These are phyloP conservation scores for Saturnispora sekii DNA, from an alignment of 805 yeast genomes.

Conservation along the genomic window DNA sequence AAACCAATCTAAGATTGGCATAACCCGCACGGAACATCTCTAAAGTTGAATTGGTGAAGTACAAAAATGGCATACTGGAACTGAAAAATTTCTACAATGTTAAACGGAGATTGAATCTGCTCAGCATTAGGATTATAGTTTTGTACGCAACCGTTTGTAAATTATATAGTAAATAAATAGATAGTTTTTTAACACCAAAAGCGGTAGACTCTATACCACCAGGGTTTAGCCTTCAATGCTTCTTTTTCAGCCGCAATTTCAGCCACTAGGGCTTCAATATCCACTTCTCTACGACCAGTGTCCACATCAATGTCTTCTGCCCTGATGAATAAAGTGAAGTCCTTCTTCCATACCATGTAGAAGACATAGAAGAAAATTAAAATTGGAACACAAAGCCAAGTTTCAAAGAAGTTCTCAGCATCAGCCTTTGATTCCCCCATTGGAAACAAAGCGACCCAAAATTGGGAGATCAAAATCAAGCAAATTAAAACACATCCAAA, in stretches of 20 bases:
- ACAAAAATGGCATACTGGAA: not conserved
- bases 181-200: conserved; percentile 37
- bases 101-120: too few species aligned
- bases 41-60: not conserved
- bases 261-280: conserved; percentile 39
- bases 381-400: conserved; percentile 57
- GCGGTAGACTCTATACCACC: conserved; percentile 35
- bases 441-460: conserved; percentile 77
- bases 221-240: conserved; percentile 31
- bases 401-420: conserved; percentile 52
- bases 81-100: too few species aligned
- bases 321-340: conserved; percentile 35
- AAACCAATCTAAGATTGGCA: not conserved
- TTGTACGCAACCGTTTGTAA: not conserved
- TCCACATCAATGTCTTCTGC: conserved; percentile 47
- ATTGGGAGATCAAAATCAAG: conserved; percentile 61
- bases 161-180: not conserved
- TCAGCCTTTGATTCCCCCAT: conserved; percentile 36
- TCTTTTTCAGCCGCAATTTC: conserved; percentile 43
- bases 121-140: not conserved
- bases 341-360: conserved; percentile 30
- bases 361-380: conserved; percentile 38
- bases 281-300: conserved; percentile 47
- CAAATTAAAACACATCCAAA: conserved; percentile 50
- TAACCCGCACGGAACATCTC: not conserved